Evolutionary conservation across 169 alveolate genomes (phyloP).

Genomic region (Cystoisospora suis): DNA sequence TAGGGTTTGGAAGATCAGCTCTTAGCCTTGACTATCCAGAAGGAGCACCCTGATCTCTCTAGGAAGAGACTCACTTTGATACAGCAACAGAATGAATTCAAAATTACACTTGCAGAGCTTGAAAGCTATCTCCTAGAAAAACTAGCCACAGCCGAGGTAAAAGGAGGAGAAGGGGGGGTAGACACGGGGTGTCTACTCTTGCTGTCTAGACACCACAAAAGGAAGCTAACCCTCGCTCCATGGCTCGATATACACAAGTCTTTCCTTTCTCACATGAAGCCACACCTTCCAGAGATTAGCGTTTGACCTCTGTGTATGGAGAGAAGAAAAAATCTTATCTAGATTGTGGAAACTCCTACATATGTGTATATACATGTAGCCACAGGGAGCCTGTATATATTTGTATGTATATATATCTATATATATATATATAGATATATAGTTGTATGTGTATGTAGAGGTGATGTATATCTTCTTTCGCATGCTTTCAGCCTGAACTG

Average conservation of each 20-base stretch:
- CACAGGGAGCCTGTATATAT: too few relatives aligned
- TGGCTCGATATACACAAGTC: too few relatives aligned
- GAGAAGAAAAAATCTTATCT: neutral
- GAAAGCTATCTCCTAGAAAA: conserved; percentile 91
- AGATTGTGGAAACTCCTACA: neutral
- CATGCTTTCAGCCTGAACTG: too few relatives aligned
- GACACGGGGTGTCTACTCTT: neutral
- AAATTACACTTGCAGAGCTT: conserved; percentile 91
- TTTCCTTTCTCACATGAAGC: too few relatives aligned
- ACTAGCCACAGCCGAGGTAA: conserved; percentile 79
- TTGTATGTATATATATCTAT: too few relatives aligned
- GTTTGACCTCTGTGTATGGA: neutral
- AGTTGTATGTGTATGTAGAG: too few relatives aligned
- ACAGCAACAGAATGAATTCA: conserved; percentile 93
- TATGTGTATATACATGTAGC: too few relatives aligned
- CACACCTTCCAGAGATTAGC: neutral
- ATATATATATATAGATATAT: too few relatives aligned
- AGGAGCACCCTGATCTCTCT: conserved; percentile 94
- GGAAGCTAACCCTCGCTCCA: too few relatives aligned
- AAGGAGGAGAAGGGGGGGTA: too few relatives aligned
- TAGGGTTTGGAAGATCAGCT: conserved; percentile 95
- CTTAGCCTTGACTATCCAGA: conserved; percentile 90
- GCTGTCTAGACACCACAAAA: too few relatives aligned
- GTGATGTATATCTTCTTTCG: too few relatives aligned
- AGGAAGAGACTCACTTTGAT: conserved; percentile 89